These are phyloP conservation scores for Aspergillus spinulosporus DNA, from an alignment of 2,329 filamentous ascomycete species.

Conservation along the genomic window DNA sequence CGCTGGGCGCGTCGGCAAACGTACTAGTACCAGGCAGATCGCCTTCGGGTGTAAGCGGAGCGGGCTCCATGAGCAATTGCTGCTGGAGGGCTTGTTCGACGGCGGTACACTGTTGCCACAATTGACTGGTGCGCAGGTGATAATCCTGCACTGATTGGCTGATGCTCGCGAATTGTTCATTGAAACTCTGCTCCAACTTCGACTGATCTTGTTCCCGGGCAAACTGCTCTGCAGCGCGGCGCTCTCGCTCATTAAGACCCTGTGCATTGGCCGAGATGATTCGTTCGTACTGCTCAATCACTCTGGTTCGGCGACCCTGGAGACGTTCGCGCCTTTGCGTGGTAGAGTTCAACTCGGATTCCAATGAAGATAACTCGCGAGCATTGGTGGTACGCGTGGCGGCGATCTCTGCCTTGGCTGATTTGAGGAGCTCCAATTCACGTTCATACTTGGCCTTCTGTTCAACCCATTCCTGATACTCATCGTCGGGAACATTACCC, in stretches of 20 bases:
- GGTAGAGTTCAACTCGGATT: constrained; percentile 54
- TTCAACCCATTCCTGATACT: constrained; percentile 53
- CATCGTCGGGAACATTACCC: constrained; percentile 59
- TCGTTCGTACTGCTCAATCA: constrained; percentile 63
- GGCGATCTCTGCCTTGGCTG: constrained; percentile 53
- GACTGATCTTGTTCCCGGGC: constrained; percentile 49
- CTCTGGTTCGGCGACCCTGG: constrained; percentile 56
- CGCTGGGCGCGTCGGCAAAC: constrained; percentile 31
- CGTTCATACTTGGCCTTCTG: constrained; percentile 57
- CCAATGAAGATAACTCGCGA: constrained; percentile 53
- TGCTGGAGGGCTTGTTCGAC: constrained; percentile 49
- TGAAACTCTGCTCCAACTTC: constrained; percentile 44
- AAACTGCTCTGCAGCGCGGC: constrained; percentile 49
- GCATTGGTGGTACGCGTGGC: constrained; percentile 53
- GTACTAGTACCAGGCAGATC: constrained; percentile 55
- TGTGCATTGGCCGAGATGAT: constrained; percentile 60
- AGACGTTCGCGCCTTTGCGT: constrained; percentile 62
- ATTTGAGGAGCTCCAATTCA: constrained; percentile 53
- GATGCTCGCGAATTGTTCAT: constrained; percentile 46
- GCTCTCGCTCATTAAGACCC: constrained; percentile 56
- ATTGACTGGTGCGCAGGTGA: constrained; percentile 44
- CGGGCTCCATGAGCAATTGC: constrained; percentile 45
- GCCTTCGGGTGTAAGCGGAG: constrained; percentile 61
- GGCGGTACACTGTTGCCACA: constrained; percentile 46
- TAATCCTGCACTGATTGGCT: constrained; percentile 46